Percentiles rank a stretch among this genome's conserved stretches.
These are phyloP conservation scores for Barnettozyma siamensis DNA, from an alignment of 805 yeast species.

Conservation along the genomic window DNA sequence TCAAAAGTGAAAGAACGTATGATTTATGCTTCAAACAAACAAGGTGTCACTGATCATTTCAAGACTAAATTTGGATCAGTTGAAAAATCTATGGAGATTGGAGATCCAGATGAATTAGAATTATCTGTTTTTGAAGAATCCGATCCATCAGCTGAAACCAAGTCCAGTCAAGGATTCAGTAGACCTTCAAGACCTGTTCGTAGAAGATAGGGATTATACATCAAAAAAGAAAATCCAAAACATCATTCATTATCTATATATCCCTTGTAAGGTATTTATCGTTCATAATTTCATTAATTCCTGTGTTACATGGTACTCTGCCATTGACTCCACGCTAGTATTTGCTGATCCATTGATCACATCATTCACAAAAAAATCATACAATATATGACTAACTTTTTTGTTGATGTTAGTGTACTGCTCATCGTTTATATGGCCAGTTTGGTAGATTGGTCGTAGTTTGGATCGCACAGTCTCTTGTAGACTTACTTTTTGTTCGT, in stretches of 20 bases:
- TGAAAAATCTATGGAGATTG: conserved; percentile 55
- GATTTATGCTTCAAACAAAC: conserved; percentile 82
- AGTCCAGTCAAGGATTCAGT: conserved; percentile 34
- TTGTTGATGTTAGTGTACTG: conserved; percentile 59
- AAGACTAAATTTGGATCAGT: conserved; percentile 26
- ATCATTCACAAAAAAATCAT: conserved; percentile 30
- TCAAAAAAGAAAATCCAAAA: background rate
- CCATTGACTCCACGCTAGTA: conserved; percentile 16
- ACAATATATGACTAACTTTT: conserved; percentile 54
- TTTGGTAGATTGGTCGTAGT: conserved; percentile 43
- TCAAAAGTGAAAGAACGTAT: conserved; percentile 86
- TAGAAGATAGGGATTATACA: conserved; percentile 26
- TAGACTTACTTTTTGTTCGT: conserved; percentile 46
- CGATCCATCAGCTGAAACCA: conserved; percentile 12
- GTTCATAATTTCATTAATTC: conserved; percentile 6
- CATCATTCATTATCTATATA: background rate
- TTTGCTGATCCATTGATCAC: background rate
- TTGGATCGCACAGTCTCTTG: conserved; percentile 53
- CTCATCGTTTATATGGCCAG: conserved; percentile 28
- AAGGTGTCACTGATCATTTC: conserved; percentile 50
- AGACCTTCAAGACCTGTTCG: conserved; percentile 74
- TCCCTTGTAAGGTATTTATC: no score
- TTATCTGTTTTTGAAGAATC: conserved; percentile 37
- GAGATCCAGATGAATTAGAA: conserved; percentile 67
- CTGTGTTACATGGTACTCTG: conserved; percentile 11